These are phyloP conservation scores for Globisporangium polare DNA, from an alignment of 352 stramenopile species.

Conservation along the genomic window DNA sequence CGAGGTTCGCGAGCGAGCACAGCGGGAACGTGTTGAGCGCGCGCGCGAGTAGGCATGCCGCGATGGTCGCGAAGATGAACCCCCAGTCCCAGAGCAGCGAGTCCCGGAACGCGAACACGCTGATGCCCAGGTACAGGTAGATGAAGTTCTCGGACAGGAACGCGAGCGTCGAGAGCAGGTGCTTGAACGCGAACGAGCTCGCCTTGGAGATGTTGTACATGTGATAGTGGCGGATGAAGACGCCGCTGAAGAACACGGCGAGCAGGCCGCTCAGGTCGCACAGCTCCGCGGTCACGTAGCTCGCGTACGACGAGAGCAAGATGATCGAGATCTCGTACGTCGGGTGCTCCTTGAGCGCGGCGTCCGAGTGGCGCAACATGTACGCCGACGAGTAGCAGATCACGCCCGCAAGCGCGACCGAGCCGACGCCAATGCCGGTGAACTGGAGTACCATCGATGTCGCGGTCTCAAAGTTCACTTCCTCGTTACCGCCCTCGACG, in stretches of 20 bases:
- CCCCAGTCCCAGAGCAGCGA: constrained; percentile 37
- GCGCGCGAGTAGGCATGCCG: constrained; percentile 23
- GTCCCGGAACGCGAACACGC: constrained; percentile 30
- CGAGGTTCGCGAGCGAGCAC: constrained; percentile 29
- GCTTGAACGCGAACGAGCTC: constrained; percentile 32
- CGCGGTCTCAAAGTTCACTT: constrained; percentile 20
- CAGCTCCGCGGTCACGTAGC: constrained; percentile 33
- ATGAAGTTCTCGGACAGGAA: constrained; percentile 52
- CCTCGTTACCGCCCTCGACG: constrained; percentile 38
- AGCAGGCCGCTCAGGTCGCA: constrained; percentile 68
- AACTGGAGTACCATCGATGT: constrained; percentile 31
- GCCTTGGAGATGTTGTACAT: constrained; percentile 41
- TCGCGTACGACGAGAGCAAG: constrained; percentile 36
- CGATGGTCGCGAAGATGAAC: constrained; percentile 29
- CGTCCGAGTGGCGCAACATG: constrained; percentile 11
- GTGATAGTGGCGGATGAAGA: constrained; percentile 52
- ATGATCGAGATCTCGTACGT: constrained; percentile 70
- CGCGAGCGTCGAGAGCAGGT: constrained; percentile 36
- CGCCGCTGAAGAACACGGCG: constrained; percentile 78
- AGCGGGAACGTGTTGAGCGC: constrained; percentile 38
- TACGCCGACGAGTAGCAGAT: constrained; percentile 53
- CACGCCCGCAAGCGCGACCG: constrained; percentile 35
- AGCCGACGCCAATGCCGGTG: constrained; percentile 40
- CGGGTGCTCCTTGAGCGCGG: constrained; percentile 11
- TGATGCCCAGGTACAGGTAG: constrained; percentile 48